These are phyloP conservation scores for Chalciporus pseudorubinellus DNA, from an alignment of 768 basidiomycete genomes.

Conservation along the genomic window DNA sequence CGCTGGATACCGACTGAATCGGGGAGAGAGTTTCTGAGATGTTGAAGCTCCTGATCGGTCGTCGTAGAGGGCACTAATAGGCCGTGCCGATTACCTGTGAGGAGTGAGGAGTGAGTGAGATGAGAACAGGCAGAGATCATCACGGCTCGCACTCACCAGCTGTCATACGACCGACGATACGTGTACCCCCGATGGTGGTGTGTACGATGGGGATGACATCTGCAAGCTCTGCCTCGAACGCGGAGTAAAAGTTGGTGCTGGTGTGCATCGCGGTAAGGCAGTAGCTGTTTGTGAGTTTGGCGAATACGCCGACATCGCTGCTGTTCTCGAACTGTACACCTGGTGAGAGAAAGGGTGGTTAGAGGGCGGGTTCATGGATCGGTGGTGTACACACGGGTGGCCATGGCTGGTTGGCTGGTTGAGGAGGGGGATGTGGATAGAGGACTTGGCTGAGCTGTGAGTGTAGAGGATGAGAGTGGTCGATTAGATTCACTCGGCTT, in stretches of 20 bases:
- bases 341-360: slow-evolving; percentile 30
- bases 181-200: slow-evolving; percentile 90
- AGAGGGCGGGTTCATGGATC: not conserved
- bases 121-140: not conserved
- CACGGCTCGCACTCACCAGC: slow-evolving; percentile 58
- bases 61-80: slow-evolving; percentile 94
- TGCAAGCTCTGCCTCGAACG: slow-evolving; percentile 91
- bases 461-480: not conserved
- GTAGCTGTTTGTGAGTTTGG: slow-evolving; percentile 97
- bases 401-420: slow-evolving; percentile 45
- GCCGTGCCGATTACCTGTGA: slow-evolving; percentile 89
- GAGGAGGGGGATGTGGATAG: not conserved
- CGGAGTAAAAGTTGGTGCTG: slow-evolving; percentile 96
- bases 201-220: slow-evolving; percentile 96
- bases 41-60: slow-evolving; percentile 97
- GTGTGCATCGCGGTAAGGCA: slow-evolving; percentile 92
- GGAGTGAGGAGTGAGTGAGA: not conserved
- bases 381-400: slow-evolving; percentile 53
- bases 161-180: slow-evolving; percentile 90
- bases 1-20: slow-evolving; percentile 93
- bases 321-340: slow-evolving; percentile 93
- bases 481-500: not conserved
- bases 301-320: slow-evolving; percentile 94
- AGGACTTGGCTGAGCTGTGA: not conserved
- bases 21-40: slow-evolving; percentile 92